These are phyloP conservation scores for Alternaria rosae DNA, from an alignment of 2,329 filamentous ascomycete species.

Conservation along the genomic window DNA sequence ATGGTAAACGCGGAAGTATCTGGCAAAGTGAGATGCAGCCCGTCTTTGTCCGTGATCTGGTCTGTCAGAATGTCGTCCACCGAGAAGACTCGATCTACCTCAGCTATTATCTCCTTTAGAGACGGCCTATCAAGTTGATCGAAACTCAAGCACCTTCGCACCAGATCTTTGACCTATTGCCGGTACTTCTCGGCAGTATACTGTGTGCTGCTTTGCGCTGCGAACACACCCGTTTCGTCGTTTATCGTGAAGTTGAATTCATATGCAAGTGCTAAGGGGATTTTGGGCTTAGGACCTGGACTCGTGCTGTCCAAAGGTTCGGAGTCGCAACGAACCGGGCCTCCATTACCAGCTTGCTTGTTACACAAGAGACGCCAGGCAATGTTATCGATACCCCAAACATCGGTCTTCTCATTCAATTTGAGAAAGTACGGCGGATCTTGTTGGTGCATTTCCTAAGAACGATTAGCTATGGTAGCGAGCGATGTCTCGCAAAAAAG, in stretches of 20 bases:
- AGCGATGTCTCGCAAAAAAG: neutral
- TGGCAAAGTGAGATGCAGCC: neutral
- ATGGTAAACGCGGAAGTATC: neutral
- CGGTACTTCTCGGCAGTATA: neutral
- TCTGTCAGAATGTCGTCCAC: neutral
- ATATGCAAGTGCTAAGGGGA: neutral
- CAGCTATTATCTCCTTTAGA: neutral
- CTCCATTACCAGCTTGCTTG: neutral
- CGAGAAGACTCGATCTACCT: neutral
- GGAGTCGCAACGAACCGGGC: neutral
- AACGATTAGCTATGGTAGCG: neutral
- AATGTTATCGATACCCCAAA: constrained; percentile 4
- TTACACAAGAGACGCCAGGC: neutral
- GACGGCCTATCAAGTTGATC: neutral
- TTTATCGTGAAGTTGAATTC: neutral
- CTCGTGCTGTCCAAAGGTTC: neutral
- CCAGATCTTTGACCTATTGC: neutral
- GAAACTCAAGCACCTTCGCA: neutral
- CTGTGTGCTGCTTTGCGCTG: neutral
- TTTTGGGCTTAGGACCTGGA: rapidly evolving
- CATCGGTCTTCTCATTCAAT: constrained; percentile 2
- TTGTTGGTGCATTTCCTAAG: constrained; percentile 1
- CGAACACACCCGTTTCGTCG: neutral
- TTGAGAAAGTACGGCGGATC: neutral
- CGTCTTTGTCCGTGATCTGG: neutral